Evolutionary conservation across 1,284 basidiomycete genomes (phyloP), one percentile per base, ranked within the genome.

Genomic region (Trichosporon faecale): DNA sequence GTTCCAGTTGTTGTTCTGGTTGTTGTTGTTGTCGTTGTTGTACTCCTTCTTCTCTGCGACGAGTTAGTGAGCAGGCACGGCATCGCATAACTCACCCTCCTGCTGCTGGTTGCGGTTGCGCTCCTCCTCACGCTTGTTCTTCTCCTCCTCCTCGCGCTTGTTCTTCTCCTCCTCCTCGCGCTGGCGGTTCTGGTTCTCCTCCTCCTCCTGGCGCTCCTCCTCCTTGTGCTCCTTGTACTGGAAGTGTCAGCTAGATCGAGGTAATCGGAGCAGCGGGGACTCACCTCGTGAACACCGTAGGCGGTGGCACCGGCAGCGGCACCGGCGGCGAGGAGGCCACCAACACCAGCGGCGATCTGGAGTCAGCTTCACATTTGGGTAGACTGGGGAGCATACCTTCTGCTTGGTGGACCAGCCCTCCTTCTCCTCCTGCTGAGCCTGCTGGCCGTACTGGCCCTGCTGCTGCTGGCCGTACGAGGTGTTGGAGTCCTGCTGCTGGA

Each of bases 201-300:
- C 29, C 57, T 61, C 57, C 57, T 61, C 57, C 57, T 61, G 57
- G 57, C 57, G 57, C 18, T 61, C 14, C 57, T 61, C 57, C 27
- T 61, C 57, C 57, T 61, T 31, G 57, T 61, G 57, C 57, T 61
- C 57, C 57, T 61, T 61, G 57, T 61, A 61, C 57, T 61, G 57
- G 25, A 23, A 33, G 9, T 18, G 57, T 61, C 27, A 61, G 57
- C 57, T 31, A 2, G 18, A n/a, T 4, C 2, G 4, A 5, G 5
- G 16, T 14, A 18, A 44, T 33, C 5, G 33, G 4, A 44, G 16
- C 27, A 61, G 55, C 25, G 9, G 27, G 25, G 11, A 60, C 55
- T 27, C 6, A 61, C 57, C 57, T 61, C 57, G 27, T 61, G 57
- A 16, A 61, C 57, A 61, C 57, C 57, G 29, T 61, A 61, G 18